Base-by-base conservation (phyloP, 208 protist species). In the Trypanosoma vivax region DNA sequence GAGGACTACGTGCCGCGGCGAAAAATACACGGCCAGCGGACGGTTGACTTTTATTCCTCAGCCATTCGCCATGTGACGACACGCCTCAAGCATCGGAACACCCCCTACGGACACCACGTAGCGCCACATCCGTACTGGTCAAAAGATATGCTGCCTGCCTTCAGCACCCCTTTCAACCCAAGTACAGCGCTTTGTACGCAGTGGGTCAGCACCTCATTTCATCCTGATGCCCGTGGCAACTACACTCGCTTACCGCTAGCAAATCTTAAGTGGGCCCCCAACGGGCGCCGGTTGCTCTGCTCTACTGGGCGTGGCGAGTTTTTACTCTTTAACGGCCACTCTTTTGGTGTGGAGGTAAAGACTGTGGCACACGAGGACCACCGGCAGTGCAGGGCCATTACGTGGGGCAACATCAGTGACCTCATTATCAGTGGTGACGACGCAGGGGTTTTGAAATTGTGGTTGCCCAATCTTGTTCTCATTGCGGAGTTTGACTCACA, bases 191-290 rank as follows among this genome's bases (percentile, higher is more conserved):
- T 94, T 16, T 90, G 82, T 60, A 94, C 86, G 55, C 86, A 94
- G 73, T 94, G 86, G 83, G 82, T 80, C 35, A 88, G 76, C 75
- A 90, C 86, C n/a, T 89, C 81, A 9, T 88, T 78, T 58, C 82
- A 90, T 50, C 86, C 86, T 10, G 86, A 94, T 35, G 67, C 71
- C 37, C 82, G 84, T 25, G 55, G 56, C n/a, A 66, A 65, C 6
- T 61, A 71, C 16, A 62, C 56, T 7, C 79, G 82, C 39, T 66
- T 84, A 6, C 66, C 76, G 21, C 59, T 94, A 14, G 78, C 79
- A 42, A 76, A 63, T 58, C 43, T 94, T 30, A 70, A 86, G 52
- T 94, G 86, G 86, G 73, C 86, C 3, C 79, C 86, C 5, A 88
- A 76, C 40, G 86, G 82, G 3, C 73, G 82, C 5, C 82, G 86